These are phyloP conservation scores for Spathaspora sp. DNA, from an alignment of 1,139 yeast genomes.

Conservation along the genomic window DNA sequence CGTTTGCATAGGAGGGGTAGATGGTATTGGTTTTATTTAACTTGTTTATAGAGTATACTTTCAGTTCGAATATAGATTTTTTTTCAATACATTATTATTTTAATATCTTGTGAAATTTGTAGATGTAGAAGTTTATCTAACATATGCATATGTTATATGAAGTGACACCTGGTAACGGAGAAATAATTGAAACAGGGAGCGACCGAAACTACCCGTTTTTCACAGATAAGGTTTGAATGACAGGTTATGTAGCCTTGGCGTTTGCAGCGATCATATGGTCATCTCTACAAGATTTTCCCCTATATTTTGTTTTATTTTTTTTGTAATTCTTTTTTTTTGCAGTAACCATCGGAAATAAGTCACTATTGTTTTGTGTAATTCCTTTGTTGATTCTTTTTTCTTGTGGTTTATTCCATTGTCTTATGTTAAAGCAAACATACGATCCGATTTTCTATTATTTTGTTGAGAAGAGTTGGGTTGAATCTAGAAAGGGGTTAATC, in stretches of 20 bases:
- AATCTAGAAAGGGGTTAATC: background rate
- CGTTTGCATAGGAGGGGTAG: background rate
- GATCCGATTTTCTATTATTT: background rate
- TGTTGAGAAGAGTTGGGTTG: background rate
- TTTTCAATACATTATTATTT: background rate
- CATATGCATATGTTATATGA: too few species aligned
- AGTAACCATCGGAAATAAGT: background rate
- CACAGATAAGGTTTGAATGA: too few species aligned
- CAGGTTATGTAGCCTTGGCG: too few species aligned
- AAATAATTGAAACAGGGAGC: too few species aligned
- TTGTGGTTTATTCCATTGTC: too few species aligned
- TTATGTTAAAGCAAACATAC: background rate
- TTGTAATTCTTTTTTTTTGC: background rate
- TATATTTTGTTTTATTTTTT: too few species aligned
- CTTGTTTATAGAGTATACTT: background rate
- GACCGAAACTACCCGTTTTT: too few species aligned
- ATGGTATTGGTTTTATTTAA: background rate
- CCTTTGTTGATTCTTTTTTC: background rate
- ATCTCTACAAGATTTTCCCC: background rate
- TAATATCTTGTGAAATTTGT: background rate
- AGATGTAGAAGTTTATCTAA: background rate
- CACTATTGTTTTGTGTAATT: background rate
- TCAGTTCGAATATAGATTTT: slow-evolving; percentile 1
- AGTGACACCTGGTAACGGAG: too few species aligned
- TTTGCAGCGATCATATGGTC: background rate